A percentile compares a stretch with the other conserved stretches of the same genome.
Conservation (phyloP, 2,329 filamentous ascomycete species). For the Tothia fuscella region DNA sequence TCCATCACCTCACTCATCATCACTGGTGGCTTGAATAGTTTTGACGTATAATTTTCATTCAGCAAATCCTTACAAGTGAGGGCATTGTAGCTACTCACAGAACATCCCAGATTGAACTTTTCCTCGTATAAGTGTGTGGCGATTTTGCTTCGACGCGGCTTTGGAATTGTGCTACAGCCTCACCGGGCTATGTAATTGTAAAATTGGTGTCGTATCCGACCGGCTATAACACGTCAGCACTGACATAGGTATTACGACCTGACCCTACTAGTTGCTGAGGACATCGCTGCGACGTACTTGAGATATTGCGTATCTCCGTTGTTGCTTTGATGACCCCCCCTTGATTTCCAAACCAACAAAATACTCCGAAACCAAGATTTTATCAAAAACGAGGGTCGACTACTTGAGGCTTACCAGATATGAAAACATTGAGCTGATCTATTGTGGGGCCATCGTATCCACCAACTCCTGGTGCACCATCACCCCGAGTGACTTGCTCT, state of each 20-base stretch:
- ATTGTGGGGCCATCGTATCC: slow-evolving; percentile 23
- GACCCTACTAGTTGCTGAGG: slow-evolving; percentile 26
- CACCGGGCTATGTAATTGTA: slow-evolving; percentile 21
- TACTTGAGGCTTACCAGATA: slow-evolving; percentile 20
- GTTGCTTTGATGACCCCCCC: slow-evolving; percentile 28
- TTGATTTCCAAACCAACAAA: slow-evolving; percentile 24
- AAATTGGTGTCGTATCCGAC: slow-evolving; percentile 23
- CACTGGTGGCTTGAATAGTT: too few species aligned
- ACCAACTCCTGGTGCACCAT: slow-evolving; percentile 21
- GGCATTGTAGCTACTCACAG: too few species aligned
- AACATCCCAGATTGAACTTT: too few species aligned
- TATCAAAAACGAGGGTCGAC: slow-evolving; percentile 22
- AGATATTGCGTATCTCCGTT: slow-evolving; percentile 23
- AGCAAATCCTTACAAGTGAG: too few species aligned
- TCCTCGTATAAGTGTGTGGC: too few species aligned
- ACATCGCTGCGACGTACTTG: slow-evolving; percentile 25
- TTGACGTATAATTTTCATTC: too few species aligned
- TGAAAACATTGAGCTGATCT: slow-evolving; percentile 15
- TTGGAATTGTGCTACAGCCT: slow-evolving; percentile 25
- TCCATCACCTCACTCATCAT: too few species aligned
- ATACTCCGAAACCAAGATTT: slow-evolving; percentile 15
- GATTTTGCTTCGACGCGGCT: slow-evolving; percentile 20
- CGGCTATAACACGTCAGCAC: slow-evolving; percentile 25
- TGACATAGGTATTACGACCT: slow-evolving; percentile 25
- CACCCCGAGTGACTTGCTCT: slow-evolving; percentile 23